phyloP scores from a whole-genome alignment of 768 basidiomycete genomes.

The Pisolithus orientalis region DNA sequence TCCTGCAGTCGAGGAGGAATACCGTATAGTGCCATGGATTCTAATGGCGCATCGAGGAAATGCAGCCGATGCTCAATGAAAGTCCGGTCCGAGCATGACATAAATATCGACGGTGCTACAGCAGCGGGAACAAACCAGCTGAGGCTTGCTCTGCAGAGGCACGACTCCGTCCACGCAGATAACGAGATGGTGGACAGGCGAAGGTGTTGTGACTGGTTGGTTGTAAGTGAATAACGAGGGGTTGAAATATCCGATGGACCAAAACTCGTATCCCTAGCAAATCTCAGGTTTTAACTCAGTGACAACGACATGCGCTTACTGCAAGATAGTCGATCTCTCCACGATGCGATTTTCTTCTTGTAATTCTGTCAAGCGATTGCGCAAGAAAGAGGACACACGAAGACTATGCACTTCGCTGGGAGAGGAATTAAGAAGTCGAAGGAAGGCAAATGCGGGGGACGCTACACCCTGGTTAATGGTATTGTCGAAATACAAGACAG shows the following conservation, averaged over 20 bases:
- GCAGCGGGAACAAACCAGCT: conserved; percentile 84
- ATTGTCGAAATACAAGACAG: no score
- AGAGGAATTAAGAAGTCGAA: conserved; percentile 58
- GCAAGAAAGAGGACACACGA: conserved; percentile 55
- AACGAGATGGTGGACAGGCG: conserved; percentile 55
- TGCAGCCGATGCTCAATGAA: conserved; percentile 68
- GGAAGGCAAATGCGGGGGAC: conserved; percentile 64
- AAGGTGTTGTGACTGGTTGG: conserved; percentile 36
- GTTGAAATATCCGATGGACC: conserved; percentile 13
- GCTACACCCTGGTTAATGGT: conserved; percentile 22
- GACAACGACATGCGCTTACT: conserved; percentile 30
- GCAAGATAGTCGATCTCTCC: conserved; percentile 38
- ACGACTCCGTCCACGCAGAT: conserved; percentile 65
- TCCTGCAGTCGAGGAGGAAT: conserved; percentile 64
- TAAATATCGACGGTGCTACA: conserved; percentile 75
- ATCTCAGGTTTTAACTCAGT: conserved; percentile 2
- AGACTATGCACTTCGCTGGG: conserved; percentile 61
- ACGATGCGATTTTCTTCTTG: conserved; percentile 36
- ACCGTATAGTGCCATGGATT: conserved; percentile 78
- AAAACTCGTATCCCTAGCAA: conserved; percentile 15
- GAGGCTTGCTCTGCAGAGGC: conserved; percentile 70
- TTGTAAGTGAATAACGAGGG: conserved; percentile 11
- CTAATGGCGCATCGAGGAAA: conserved; percentile 60
- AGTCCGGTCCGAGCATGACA: conserved; percentile 68
- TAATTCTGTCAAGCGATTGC: conserved; percentile 43